phyloP scores from a whole-genome alignment of 768 basidiomycete species.

The Candolleomyces eurysporus region DNA sequence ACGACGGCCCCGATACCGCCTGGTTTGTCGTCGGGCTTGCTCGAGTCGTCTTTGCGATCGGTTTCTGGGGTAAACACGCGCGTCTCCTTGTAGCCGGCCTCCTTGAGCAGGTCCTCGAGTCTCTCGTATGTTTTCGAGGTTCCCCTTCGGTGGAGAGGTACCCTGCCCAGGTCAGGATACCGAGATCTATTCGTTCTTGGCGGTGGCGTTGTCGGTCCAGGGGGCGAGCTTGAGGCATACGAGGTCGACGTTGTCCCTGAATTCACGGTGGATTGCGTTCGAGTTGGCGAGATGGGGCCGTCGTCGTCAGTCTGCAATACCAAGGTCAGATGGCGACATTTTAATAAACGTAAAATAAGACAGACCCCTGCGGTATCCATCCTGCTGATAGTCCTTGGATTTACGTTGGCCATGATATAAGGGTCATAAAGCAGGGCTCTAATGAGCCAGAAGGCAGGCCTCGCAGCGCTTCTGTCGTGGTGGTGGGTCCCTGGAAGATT shows the following conservation, averaged over 20 bases:
- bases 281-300: slow-evolving; percentile 28
- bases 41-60: slow-evolving; percentile 45
- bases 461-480: not conserved
- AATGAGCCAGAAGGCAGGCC: not conserved
- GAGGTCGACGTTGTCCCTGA: slow-evolving; percentile 21
- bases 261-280: slow-evolving; percentile 41
- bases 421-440: not conserved
- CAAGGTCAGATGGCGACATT: not conserved
- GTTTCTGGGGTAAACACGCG: slow-evolving; percentile 84
- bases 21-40: slow-evolving; percentile 28
- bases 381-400: not conserved
- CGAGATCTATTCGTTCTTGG: slow-evolving; percentile 35
- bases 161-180: slow-evolving; percentile 65
- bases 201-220: slow-evolving; percentile 43
- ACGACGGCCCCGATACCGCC: slow-evolving; percentile 62
- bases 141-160: slow-evolving; percentile 75
- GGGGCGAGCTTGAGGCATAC: slow-evolving; percentile 40
- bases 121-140: slow-evolving; percentile 80
- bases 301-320: not conserved
- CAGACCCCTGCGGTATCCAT: not conserved
- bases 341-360: not conserved
- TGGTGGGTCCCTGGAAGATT: too few relatives aligned
- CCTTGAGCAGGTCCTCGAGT: slow-evolving; percentile 80
- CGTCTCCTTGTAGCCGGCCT: slow-evolving; percentile 92
- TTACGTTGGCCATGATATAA: not conserved